Evolutionary conservation across 2,329 filamentous ascomycete species (phyloP).

Genomic region (Nigrospora osmanthi): DNA sequence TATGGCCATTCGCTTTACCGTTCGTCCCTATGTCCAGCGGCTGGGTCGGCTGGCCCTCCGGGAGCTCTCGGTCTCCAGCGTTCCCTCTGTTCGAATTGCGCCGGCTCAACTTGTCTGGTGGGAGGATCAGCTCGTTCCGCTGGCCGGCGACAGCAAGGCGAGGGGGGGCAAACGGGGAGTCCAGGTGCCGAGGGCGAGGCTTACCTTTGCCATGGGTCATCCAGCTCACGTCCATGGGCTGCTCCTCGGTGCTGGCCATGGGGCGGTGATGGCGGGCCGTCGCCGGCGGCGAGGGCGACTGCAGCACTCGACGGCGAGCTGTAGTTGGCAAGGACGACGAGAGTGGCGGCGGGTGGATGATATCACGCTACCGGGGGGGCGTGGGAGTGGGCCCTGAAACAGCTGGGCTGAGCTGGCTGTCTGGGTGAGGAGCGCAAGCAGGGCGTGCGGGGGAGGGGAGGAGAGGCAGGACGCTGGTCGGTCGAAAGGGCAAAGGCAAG

Average conservation of each 20-base stretch:
- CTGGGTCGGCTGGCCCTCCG: constrained; percentile 5
- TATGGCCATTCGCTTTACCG: constrained; percentile 16
- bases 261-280: not conserved
- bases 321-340: not conserved
- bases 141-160: constrained; percentile 4
- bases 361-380: constrained; percentile 1
- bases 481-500: not conserved
- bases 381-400: not conserved
- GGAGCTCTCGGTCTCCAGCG: constrained; percentile 1
- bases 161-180: not conserved
- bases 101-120: not conserved
- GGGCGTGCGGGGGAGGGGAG: too few species aligned
- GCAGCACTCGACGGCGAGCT: not conserved
- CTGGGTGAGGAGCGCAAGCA: too few species aligned
- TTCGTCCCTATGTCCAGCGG: constrained; percentile 9
- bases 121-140: not conserved
- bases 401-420: not conserved
- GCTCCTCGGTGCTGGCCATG: constrained; percentile 54
- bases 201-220: constrained; percentile 80
- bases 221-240: constrained; percentile 84
- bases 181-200: constrained; percentile 11
- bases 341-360: not conserved
- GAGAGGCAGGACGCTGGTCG: too few species aligned
- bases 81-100: constrained; percentile 2
- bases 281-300: not conserved